Conservation (phyloP, 306 rosid species). For the Quercus alba region DNA sequence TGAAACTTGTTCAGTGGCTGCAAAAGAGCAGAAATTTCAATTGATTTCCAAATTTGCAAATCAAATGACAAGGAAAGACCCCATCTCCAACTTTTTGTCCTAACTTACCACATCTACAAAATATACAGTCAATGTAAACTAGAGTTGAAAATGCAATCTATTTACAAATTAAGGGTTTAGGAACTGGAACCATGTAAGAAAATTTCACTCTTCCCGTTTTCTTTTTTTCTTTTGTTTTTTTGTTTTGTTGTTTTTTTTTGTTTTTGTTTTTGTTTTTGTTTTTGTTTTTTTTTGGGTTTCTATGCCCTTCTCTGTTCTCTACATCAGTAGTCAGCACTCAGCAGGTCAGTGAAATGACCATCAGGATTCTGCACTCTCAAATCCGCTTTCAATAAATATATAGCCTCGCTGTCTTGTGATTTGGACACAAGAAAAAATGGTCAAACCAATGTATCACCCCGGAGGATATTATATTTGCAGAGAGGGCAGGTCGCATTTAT, state of each 20-base stretch:
- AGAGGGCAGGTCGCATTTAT: slow-evolving; percentile 85
- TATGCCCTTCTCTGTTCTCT: slow-evolving; percentile 5
- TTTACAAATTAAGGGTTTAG: slow-evolving; percentile 2
- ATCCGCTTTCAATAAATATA: neutral
- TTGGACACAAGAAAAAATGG: neutral
- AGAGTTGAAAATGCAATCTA: slow-evolving; percentile 9
- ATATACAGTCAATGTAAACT: slow-evolving; percentile 34
- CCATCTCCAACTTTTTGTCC: neutral
- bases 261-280: slow-evolving; percentile 9
- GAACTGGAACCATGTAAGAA: neutral
- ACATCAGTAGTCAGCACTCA: slow-evolving; percentile 43
- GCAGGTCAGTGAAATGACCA: slow-evolving; percentile 28
- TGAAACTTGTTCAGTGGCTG: neutral
- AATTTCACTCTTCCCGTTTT: slow-evolving; percentile 7
- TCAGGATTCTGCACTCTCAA: slow-evolving; percentile 4
- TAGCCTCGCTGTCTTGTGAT: neutral
- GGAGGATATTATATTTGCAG: slow-evolving; percentile 67
- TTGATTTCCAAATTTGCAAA: slow-evolving; percentile 14
- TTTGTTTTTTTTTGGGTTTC: too few relatives aligned
- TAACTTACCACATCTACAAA: neutral
- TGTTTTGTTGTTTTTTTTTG: neutral
- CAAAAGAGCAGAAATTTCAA: slow-evolving; percentile 28
- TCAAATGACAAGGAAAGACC: slow-evolving; percentile 12
- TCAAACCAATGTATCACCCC: slow-evolving; percentile 74
- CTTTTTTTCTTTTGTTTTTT: slow-evolving; percentile 7